These are phyloP conservation scores for Ceratobasidium sp. DNA, from an alignment of 1,284 basidiomycete species.

Conservation along the genomic window DNA sequence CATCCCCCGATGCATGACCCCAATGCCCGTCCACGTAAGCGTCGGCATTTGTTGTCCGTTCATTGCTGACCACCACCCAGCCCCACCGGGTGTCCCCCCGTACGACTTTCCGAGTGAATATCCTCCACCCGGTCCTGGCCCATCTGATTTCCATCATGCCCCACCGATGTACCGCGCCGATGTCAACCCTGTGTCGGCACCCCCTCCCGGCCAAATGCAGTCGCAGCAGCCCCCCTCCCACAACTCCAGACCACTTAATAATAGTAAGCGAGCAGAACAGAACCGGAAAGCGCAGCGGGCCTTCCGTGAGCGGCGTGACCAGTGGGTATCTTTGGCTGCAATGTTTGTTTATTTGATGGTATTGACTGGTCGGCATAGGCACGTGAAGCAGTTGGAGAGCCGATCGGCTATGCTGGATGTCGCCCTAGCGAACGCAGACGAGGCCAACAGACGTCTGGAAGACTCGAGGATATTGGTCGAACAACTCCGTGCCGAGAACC, in stretches of 20 bases:
- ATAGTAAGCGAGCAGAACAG: constrained; percentile 83
- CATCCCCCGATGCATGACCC: constrained; percentile 33
- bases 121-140: background rate
- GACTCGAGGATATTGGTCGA: constrained; percentile 82
- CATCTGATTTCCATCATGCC: constrained; percentile 24
- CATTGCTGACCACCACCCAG: constrained; percentile 17
- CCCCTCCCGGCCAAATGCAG: background rate
- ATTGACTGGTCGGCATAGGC: constrained; percentile 54
- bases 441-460: constrained; percentile 84
- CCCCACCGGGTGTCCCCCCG: constrained; percentile 12
- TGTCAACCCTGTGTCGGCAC: constrained; percentile 17
- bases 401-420: constrained; percentile 81
- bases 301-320: constrained; percentile 81
- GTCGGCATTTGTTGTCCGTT: background rate
- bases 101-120: constrained; percentile 24
- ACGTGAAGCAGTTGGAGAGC: constrained; percentile 81
- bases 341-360: constrained; percentile 25
- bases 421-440: constrained; percentile 79
- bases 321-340: constrained; percentile 59
- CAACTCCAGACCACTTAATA: constrained; percentile 56
- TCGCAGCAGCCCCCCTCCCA: constrained; percentile 12
- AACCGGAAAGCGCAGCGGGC: constrained; percentile 85
- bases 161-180: constrained; percentile 28
- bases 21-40: constrained; percentile 32
- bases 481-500: constrained; percentile 79